These are phyloP conservation scores for Hygrophoropsis aurantiaca DNA, from an alignment of 768 basidiomycete species.

Conservation along the genomic window DNA sequence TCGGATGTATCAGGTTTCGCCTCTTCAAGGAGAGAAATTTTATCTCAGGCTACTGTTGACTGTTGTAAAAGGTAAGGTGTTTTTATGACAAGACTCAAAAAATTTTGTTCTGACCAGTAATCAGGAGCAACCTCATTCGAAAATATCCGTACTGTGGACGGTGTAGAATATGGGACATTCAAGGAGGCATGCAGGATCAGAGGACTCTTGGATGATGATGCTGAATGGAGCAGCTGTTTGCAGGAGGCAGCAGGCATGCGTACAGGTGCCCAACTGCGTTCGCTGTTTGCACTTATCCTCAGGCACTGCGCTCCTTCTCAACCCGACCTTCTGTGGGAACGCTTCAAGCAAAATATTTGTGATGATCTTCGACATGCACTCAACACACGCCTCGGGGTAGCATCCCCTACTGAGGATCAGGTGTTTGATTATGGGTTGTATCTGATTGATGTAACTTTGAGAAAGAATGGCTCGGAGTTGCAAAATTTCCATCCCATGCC, in stretches of 20 bases:
- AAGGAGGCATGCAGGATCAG: conserved; percentile 39
- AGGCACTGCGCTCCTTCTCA: conserved; percentile 28
- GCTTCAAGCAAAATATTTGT: conserved; percentile 35
- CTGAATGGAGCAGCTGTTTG: conserved; percentile 45
- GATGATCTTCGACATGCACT: conserved; percentile 37
- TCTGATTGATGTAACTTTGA: conserved; percentile 30
- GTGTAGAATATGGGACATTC: conserved; percentile 27
- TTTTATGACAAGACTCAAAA: too few relatives aligned
- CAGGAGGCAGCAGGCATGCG: conserved; percentile 39
- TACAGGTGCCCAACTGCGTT: conserved; percentile 32
- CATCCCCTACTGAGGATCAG: conserved; percentile 27
- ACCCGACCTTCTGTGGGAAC: conserved; percentile 36
- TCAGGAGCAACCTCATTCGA: conserved; percentile 23
- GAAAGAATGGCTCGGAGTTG: conserved; percentile 9
- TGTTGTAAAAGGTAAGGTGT: too few relatives aligned
- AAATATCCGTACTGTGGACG: conserved; percentile 25
- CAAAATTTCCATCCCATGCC: conserved; percentile 17
- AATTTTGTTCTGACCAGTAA: too few relatives aligned
- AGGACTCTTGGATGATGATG: conserved; percentile 47
- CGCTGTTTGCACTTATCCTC: conserved; percentile 43
- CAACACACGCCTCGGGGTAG: background rate
- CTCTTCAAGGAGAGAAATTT: conserved; percentile 35
- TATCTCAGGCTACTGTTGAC: conserved; percentile 42
- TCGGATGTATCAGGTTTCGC: conserved; percentile 30
- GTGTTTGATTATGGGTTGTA: conserved; percentile 43